These are phyloP conservation scores for Pyrenopolyporus hunteri DNA, from an alignment of 495 filamentous ascomycete species.

Conservation along the genomic window DNA sequence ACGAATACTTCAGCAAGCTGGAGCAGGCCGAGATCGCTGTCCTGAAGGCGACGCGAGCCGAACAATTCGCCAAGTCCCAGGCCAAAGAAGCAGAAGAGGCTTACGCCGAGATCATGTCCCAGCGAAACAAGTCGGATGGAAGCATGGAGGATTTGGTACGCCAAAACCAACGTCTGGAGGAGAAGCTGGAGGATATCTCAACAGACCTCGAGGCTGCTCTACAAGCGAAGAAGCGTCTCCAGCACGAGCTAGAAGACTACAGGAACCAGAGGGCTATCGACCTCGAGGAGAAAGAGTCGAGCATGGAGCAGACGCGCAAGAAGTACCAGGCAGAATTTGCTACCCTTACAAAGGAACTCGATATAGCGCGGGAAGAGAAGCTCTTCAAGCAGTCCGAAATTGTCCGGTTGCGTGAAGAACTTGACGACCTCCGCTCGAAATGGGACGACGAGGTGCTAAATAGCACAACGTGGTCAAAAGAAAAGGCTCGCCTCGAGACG, in stretches of 20 bases:
- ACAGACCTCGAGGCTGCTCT: constrained; percentile 85
- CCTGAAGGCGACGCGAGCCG: constrained; percentile 87
- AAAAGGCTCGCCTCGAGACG: constrained; percentile 90
- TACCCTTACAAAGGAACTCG: constrained; percentile 85
- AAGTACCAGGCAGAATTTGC: constrained; percentile 97
- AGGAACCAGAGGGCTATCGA: constrained; percentile 93
- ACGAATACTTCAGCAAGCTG: constrained; percentile 97
- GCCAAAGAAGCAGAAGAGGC: constrained; percentile 89
- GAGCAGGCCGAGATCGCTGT: constrained; percentile 97
- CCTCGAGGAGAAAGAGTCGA: constrained; percentile 94
- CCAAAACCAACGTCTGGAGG: constrained; percentile 86
- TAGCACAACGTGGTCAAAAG: constrained; percentile 96
- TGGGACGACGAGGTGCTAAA: constrained; percentile 99
- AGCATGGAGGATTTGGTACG: constrained; percentile 89
- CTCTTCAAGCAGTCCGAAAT: constrained; percentile 67
- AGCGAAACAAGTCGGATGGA: constrained; percentile 87
- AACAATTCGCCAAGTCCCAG: constrained; percentile 91
- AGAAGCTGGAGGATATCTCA: constrained; percentile 87
- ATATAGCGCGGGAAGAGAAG: constrained; percentile 88
- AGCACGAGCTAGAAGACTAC: constrained; percentile 98
- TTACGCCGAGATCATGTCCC: constrained; percentile 87
- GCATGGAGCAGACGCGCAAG: constrained; percentile 94
- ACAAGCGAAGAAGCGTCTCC: constrained; percentile 91
- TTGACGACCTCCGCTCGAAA: constrained; percentile 92
- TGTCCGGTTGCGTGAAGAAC: constrained; percentile 83